A percentile compares a stretch with the other conserved stretches of the same genome.
These are phyloP conservation scores for Raddia guianensis DNA, from an alignment of 176 grass and related monocot genomes.

Conservation along the genomic window DNA sequence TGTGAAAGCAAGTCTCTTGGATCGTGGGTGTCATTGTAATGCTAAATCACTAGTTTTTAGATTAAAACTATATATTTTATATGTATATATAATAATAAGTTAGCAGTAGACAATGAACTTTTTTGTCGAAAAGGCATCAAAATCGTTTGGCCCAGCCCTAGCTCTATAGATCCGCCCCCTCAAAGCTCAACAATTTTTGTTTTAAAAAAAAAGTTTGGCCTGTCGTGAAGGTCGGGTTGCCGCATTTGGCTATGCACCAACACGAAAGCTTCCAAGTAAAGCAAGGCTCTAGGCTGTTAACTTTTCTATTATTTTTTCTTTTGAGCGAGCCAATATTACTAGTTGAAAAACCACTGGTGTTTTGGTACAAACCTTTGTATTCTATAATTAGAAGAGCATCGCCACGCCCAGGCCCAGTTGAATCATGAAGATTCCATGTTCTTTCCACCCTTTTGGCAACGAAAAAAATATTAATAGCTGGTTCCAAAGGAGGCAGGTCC, in stretches of 20 bases:
- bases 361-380: too few species aligned
- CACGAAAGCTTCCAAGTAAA: slow-evolving; percentile 42
- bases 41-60: too few species aligned
- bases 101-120: too few species aligned
- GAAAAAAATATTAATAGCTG: neutral
- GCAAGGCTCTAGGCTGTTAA: slow-evolving; percentile 2
- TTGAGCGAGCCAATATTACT: neutral
- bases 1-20: too few species aligned
- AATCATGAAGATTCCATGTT: slow-evolving; percentile 42
- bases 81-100: too few species aligned
- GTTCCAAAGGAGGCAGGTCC: slow-evolving; percentile 5
- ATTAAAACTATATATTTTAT: too few species aligned
- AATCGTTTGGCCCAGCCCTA: too few species aligned
- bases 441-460: neutral
- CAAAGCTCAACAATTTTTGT: neutral
- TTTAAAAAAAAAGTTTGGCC: neutral
- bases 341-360: neutral
- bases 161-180: too few species aligned
- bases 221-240: neutral
- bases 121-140: too few species aligned
- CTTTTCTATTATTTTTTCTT: neutral
- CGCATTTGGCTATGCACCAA: neutral
- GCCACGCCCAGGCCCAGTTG: neutral
- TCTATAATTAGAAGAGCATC: neutral
- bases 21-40: too few species aligned